phyloP scores from a whole-genome alignment of 2,329 filamentous ascomycete genomes.

The Verruconis gallopava region DNA sequence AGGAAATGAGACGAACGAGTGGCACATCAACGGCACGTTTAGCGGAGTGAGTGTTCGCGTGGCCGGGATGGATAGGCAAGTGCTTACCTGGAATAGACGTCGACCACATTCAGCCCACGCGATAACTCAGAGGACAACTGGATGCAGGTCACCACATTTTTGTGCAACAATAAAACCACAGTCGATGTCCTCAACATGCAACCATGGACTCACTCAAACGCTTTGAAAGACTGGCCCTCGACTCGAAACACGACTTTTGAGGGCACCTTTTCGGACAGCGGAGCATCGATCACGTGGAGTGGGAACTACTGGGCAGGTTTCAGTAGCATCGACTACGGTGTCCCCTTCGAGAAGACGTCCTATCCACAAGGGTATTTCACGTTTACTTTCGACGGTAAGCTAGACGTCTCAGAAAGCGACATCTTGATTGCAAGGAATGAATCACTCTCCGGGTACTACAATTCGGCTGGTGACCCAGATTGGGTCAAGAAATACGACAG shows the following conservation, averaged over 20 bases:
- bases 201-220: neutral
- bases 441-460: neutral
- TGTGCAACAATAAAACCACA: neutral
- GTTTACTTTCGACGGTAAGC: neutral
- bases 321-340: neutral
- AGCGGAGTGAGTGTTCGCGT: neutral
- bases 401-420: neutral
- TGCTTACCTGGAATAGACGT: too few relatives aligned
- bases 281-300: neutral
- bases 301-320: neutral
- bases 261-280: neutral
- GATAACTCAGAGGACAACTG: neutral
- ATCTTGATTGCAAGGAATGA: neutral
- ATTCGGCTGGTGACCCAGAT: neutral
- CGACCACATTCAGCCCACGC: neutral
- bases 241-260: neutral
- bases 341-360: neutral
- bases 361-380: neutral
- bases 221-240: neutral
- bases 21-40: neutral
- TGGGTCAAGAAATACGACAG: neutral
- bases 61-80: too few relatives aligned
- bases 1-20: neutral
- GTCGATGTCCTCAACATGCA: neutral
- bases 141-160: neutral